Evolutionary conservation across 2,329 filamentous ascomycete genomes (phyloP), one percentile per base, ranked within the genome.

Genomic region (Sarocladium kiliense): DNA sequence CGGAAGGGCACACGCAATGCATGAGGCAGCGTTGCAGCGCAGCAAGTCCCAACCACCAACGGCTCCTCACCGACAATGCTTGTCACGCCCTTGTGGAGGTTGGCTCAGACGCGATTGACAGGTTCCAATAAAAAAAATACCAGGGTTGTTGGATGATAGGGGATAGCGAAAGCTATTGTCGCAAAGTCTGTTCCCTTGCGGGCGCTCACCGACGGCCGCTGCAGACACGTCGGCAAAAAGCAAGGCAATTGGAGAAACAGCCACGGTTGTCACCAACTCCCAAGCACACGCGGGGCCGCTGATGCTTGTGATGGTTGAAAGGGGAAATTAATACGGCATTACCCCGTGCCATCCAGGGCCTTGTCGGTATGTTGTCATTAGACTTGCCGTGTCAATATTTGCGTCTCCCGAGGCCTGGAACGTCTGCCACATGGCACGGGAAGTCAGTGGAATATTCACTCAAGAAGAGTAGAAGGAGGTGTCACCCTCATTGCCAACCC

Each of bases 1-100:
- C 27, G 47, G 47, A 23, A 23, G 18, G 11, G 11, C 4, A 18
- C 7, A 39, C n/a, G n/a, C 36, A 39, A 25, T 10, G 10, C 26
- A 34, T 21, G 25, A 16, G 6, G 47, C 30, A 51, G 47, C 30
- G 27, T 51, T 27, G 44, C 44, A 51, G 26, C 47, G 47, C 47
- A 34, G 18, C 27, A 3, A 19, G 27, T n/a, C 34, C 26, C 26
- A 10, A 18, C 6, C 18, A 34, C 16, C 16, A 36, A 11, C 25
- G 3, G 27, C 25, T 36, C 27, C 47, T 51, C 47, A 51, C 47
- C 47, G 47, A 51, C 47, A 51, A 36, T 51, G 47, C 30, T 51
- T 47, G 44, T 47, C 44, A 47, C 21, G 19, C 11, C 19, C n/a
- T 14, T 18, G 23, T 4, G 14, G 16, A n/a, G 12, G 12, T 9